These are phyloP conservation scores for Nemania sp. DNA, from an alignment of 2,329 filamentous ascomycete genomes.

Conservation along the genomic window DNA sequence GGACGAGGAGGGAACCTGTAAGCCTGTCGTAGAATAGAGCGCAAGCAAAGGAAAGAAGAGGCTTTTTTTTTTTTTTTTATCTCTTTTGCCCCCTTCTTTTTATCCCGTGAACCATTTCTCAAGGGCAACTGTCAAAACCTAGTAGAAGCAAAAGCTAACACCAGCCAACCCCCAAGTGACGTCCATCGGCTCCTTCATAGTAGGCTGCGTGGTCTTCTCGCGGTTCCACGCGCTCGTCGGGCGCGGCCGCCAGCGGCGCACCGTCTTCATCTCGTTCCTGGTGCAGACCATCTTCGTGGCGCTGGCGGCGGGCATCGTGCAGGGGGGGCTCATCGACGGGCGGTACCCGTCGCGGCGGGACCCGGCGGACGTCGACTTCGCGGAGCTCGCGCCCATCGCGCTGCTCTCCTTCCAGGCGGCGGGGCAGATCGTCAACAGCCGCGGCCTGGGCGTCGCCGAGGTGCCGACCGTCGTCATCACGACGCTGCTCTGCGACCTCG, in stretches of 20 bases:
- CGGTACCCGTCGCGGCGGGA: conserved; percentile 36
- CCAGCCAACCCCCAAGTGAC: conserved; percentile 33
- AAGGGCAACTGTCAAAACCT: not conserved
- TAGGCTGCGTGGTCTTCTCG: conserved; percentile 48
- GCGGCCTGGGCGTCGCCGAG: conserved; percentile 57
- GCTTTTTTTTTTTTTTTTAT: too few relatives aligned
- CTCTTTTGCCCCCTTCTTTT: too few relatives aligned
- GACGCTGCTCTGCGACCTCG: conserved; percentile 57
- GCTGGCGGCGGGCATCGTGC: conserved; percentile 37
- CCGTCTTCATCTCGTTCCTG: conserved; percentile 37
- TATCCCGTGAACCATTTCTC: too few relatives aligned
- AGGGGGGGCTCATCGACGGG: conserved; percentile 38
- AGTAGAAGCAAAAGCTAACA: not conserved
- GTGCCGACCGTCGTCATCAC: conserved; percentile 62
- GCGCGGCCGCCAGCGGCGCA: conserved; percentile 37
- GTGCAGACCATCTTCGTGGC: conserved; percentile 37
- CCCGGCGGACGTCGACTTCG: conserved; percentile 34
- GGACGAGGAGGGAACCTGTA: too few relatives aligned
- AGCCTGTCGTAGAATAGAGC: too few relatives aligned
- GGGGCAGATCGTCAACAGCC: conserved; percentile 58
- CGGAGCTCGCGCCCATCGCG: conserved; percentile 43
- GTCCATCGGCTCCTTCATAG: conserved; percentile 48
- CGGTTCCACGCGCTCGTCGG: conserved; percentile 40
- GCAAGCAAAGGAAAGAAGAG: too few relatives aligned
- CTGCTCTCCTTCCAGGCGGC: conserved; percentile 60